Base-by-base conservation (phyloP, 352 stramenopile genomes). In the Phytophthora lateralis region DNA sequence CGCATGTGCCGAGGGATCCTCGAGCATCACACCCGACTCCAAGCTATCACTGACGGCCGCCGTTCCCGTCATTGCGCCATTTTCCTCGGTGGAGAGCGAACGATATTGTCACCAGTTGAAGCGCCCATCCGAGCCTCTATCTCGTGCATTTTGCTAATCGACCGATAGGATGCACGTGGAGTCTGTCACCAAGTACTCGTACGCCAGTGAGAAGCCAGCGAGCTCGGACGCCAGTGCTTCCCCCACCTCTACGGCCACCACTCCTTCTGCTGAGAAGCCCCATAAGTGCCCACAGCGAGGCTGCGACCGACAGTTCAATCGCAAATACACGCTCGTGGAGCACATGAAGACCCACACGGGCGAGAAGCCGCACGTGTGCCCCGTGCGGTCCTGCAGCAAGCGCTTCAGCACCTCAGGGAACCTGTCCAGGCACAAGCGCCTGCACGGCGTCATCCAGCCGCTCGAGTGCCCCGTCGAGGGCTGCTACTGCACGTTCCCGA, bases 331-430 rank as follows among this genome's bases (percentile, higher is more conserved):
- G 35, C 79, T 90, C 55, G 87, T 64, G 11, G 80, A 90, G 58
- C 82, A 91, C 69, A 76, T 85, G 57, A 89, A 89, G 69, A 91
- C 80, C 26, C 82, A 91, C 73, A 89, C 82, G 37, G 82, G 82
- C 35, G 75, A 84, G 26, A 69, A 66, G 4, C 75, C 75, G 11
- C 65, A 84, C 34, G 54, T 69, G n/a, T 84, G 75, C 45, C 63
- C 63, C 6, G 69, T 63, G 6, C 59, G 50, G n/a, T 52, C 47
- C 21, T 84, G 75, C 29, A 71, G 63, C 32, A 84, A 84, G 58
- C 73, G 72, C 30, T 84, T 84, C 53, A 84, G 66, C 47, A 84
- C 75, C 0, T 76, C 75, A 6, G 75, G 75, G 41, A 84, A 84
- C 67, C 39, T 84, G 21, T 76, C 75, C 7, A 63, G 75, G 2